These are phyloP conservation scores for Backusella macrospora DNA, from an alignment of 192 early-diverging fungal genomes.

Conservation along the genomic window DNA sequence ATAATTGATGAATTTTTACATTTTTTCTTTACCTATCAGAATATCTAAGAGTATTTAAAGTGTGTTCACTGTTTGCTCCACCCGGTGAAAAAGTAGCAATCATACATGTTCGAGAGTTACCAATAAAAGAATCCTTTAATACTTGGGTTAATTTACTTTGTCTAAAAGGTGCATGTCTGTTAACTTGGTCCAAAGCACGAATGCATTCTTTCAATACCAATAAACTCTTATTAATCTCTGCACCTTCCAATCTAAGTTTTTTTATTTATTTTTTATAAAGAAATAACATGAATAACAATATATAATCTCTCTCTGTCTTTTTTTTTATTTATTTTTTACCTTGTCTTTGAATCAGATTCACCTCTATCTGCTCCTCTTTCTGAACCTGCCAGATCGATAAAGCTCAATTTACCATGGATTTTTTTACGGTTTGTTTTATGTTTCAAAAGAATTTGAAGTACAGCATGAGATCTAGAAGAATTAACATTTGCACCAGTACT, in stretches of 20 bases:
- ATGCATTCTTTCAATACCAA: constrained; percentile 98
- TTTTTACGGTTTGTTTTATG: constrained; percentile 63
- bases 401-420: constrained; percentile 84
- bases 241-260: constrained; percentile 87
- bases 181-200: constrained; percentile 91
- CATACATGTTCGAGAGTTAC: constrained; percentile 98
- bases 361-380: constrained; percentile 97
- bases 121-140: constrained; percentile 97
- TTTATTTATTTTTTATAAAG: background rate
- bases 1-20: too few relatives aligned
- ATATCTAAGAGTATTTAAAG: constrained; percentile 95
- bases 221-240: constrained; percentile 98
- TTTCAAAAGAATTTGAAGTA: constrained; percentile 90
- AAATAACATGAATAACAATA: background rate
- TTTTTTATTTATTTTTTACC: constrained; percentile 54
- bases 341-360: constrained; percentile 88
- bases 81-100: constrained; percentile 97
- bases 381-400: constrained; percentile 97
- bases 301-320: background rate
- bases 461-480: constrained; percentile 96
- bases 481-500: constrained; percentile 93
- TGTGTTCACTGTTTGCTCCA: constrained; percentile 93
- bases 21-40: constrained; percentile 85
- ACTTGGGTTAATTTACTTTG: constrained; percentile 96
- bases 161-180: constrained; percentile 95